Percentiles rank a stretch among this genome's conserved stretches.
Conservation (phyloP, 768 basidiomycete species). For the Pholiota molesta region DNA sequence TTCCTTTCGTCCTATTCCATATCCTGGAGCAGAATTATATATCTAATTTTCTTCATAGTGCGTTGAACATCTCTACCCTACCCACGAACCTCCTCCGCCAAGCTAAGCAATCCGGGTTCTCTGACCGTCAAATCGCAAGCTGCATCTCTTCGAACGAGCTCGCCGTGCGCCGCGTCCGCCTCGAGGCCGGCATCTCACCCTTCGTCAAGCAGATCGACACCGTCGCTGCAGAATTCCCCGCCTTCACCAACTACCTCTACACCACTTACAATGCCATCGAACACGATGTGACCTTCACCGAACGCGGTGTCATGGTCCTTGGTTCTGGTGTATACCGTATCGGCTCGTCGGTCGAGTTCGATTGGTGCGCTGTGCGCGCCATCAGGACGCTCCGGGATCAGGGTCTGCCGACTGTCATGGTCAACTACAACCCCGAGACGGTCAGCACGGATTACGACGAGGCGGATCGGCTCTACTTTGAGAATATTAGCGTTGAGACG, state of each 20-base stretch:
- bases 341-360: slow-evolving; percentile 98
- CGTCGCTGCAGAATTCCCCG: slow-evolving; percentile 98
- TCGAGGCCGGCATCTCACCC: slow-evolving; percentile 80
- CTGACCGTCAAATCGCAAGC: slow-evolving; percentile 85
- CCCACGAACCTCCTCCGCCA: slow-evolving; percentile 65
- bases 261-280: slow-evolving; percentile 97
- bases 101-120: slow-evolving; percentile 95
- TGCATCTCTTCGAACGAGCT: slow-evolving; percentile 91
- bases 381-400: slow-evolving; percentile 96
- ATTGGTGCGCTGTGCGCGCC: slow-evolving; percentile 98
- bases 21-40: not conserved
- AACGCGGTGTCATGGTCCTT: slow-evolving; percentile 94
- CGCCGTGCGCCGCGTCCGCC: slow-evolving; percentile 86
- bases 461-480: slow-evolving; percentile 97
- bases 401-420: slow-evolving; percentile 95
- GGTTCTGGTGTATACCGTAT: slow-evolving; percentile 99
- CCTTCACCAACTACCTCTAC: slow-evolving; percentile 98
- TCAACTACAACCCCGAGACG: slow-evolving; percentile 99
- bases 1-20: slow-evolving; percentile 17
- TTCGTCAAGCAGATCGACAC: slow-evolving; percentile 99
- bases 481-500: slow-evolving; percentile 96
- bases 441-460: slow-evolving; percentile 99
- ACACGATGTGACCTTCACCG: slow-evolving; percentile 88
- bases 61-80: slow-evolving; percentile 66
- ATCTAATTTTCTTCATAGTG: slow-evolving; percentile 37